Percentiles rank a stretch among this genome's conserved stretches.
Conservation (phyloP, 202 grass and related monocot genomes). For the Panicum hallii region DNA sequence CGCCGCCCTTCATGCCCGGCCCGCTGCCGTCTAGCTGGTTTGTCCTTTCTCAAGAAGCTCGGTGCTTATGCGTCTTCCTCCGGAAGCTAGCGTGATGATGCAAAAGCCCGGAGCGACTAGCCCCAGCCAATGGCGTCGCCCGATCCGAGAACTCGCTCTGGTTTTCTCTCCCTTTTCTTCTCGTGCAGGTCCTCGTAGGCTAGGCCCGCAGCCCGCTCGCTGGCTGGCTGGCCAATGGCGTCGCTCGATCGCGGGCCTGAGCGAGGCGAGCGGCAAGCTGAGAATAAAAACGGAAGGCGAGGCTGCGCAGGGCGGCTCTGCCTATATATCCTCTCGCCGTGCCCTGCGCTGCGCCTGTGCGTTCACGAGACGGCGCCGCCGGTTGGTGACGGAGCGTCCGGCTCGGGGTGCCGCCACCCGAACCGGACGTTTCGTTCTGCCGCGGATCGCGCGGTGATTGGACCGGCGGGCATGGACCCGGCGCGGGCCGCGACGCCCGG, state of each 20-base stretch:
- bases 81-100: not conserved
- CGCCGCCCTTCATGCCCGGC: slow-evolving; percentile 55
- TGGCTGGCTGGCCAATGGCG: too few relatives aligned
- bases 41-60: too few relatives aligned
- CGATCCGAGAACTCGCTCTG: slow-evolving; percentile 5
- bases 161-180: too few relatives aligned
- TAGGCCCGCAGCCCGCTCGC: too few relatives aligned
- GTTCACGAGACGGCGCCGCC: not conserved
- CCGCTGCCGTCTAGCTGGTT: not conserved
- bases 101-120: not conserved
- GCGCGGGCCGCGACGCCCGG: not conserved
- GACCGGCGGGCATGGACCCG: not conserved
- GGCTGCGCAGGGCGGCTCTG: not conserved
- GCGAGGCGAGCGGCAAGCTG: not conserved
- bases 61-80: too few relatives aligned
- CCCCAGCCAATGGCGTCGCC: not conserved
- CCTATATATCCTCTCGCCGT: slow-evolving; percentile 10
- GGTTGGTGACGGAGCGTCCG: not conserved
- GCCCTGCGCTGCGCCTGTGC: not conserved
- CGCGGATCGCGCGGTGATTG: not conserved
- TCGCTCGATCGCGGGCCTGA: not conserved
- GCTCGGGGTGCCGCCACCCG: not conserved
- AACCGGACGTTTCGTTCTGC: not conserved
- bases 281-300: not conserved
- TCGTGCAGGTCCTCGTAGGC: not conserved